Base-by-base conservation (phyloP, 768 basidiomycete species). In the Candolleomyces aberdarensis region DNA sequence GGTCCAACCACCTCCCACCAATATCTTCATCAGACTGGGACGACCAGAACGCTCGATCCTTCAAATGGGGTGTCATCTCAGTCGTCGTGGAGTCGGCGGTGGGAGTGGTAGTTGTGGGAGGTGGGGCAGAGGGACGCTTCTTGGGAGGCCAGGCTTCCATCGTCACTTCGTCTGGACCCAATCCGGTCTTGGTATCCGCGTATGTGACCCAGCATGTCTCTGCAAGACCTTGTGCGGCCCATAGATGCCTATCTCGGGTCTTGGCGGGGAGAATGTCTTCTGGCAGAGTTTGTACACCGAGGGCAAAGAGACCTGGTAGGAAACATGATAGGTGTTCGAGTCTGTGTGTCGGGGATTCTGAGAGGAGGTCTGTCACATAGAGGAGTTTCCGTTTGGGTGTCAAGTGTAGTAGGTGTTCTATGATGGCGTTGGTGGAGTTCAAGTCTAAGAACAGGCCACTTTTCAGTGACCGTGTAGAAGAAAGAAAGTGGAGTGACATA, bases 311-410 rank as follows among this genome's bases (percentile, higher is more conserved):
- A 0, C 87, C 87, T 0, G 87, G 85, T 43, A 88, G 80, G 78
- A 87, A 89, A 70, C 87, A 89, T 1, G 86, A 83, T 26, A 89
- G 79, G 65, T 90, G 88, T 68, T 90, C 87, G 58, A 87, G 77
- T 29, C 70, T 74, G 63, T 82, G 79, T 1, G 74, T 68, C 11
- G 60, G 60, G 8, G 15, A 11, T 20, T 40, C 75, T 39, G 63
- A 58, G 32, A 60, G 64, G 17, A 74, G 70, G 68, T 87, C 85
- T n/a, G 84, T 85, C 6, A 86, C 80, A 68, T 88, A 89, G 64
- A 90, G 80, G 9, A 90, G 75, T 3, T 80, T 72, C 10, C 88
- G 84, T 3, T 68, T 80, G 0, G 83, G 81, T 0, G 85, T 83
- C 32, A 87, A 64, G 65, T 80, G 86, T 41, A 89, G 71, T 5